These are phyloP conservation scores for Pichia sp. DNA, from an alignment of 1,139 yeast genomes.

Conservation along the genomic window DNA sequence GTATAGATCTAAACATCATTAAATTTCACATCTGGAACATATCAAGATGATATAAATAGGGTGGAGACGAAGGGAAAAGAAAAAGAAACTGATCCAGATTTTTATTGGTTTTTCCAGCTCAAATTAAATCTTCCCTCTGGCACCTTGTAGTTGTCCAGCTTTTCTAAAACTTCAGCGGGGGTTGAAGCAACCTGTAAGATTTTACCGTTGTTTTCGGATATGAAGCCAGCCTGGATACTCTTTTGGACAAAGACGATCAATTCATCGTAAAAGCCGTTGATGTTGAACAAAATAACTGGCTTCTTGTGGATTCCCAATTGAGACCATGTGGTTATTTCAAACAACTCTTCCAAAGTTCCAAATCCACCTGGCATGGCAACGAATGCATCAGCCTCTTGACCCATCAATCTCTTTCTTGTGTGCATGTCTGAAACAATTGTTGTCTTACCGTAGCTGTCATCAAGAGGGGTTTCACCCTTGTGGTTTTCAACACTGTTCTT, in stretches of 20 bases:
- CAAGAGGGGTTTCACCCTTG: conserved; percentile 60
- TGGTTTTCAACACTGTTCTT: conserved; percentile 46
- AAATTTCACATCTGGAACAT: too few species aligned
- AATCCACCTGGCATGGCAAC: conserved; percentile 91
- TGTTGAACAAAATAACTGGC: conserved; percentile 74
- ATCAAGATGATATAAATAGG: neutral
- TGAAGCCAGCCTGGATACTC: conserved; percentile 61
- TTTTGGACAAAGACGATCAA: conserved; percentile 57
- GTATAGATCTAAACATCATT: neutral
- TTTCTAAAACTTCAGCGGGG: conserved; percentile 60
- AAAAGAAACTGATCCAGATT: neutral
- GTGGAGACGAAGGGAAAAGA: neutral
- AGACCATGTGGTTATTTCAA: conserved; percentile 89
- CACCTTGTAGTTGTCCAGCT: conserved; percentile 56
- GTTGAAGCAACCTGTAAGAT: conserved; percentile 68
- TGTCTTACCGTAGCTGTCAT: conserved; percentile 66
- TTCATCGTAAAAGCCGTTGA: conserved; percentile 76
- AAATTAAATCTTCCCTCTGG: conserved; percentile 75
- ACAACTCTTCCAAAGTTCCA: conserved; percentile 84
- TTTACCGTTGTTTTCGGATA: conserved; percentile 60
- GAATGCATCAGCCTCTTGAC: conserved; percentile 80
- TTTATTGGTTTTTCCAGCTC: conserved; percentile 53
- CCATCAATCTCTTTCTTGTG: conserved; percentile 84
- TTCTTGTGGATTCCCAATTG: conserved; percentile 82
- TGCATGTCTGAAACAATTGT: conserved; percentile 88